Base-by-base conservation (phyloP, 2,329 filamentous ascomycete genomes). In the Harringtonia aguacate region DNA sequence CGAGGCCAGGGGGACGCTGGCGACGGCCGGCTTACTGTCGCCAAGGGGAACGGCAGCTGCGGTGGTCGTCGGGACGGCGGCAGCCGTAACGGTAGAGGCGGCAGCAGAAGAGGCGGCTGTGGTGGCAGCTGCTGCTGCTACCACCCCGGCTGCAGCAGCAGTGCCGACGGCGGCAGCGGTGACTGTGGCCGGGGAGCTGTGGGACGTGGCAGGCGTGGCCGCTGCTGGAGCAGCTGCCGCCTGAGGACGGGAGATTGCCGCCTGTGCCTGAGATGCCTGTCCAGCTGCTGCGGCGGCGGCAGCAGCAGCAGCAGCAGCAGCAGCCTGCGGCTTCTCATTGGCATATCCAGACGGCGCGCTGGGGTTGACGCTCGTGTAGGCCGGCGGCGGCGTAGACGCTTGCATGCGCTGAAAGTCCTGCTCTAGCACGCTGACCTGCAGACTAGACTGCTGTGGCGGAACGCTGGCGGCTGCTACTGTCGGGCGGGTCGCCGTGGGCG, bases 351-450 rank as follows among this genome's bases (percentile, higher is more conserved):
- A 53, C 63, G 79, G 55, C 61, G 69, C 56, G 24, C 63, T 61
- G 1, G 69, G 63, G 46, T 71, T 77, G 37, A 94, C 77, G 55
- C 82, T 92, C 10, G 87, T 92, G 62, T 98, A 98, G 7, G 92
- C 90, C n/a, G 92, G 92, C 18, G 92, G 92, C 14, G 90, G 89
- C 43, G 87, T 88, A 20, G 86, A 84, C 27, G 81, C 73, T 52
- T 86, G 79, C 73, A 95, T 74, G 17, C 87, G 79, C 53, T 87
- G 80, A 59, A 95, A 84, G 53, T 95, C 89, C 54, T 88, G 82
- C 56, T 94, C 86, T 30, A 95, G 63, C n/a, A 85, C 76, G 64
- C 77, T 87, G 47, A 77, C 70, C 52, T 81, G 77, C 28, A 78
- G 60, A 41, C 59, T 56, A 44, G 60, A 49, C 43, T 55, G 52